A percentile compares a stretch with the other conserved stretches of the same genome.
Conservation (phyloP, 2,329 filamentous ascomycete genomes). For the Fusarium guadeloupense region DNA sequence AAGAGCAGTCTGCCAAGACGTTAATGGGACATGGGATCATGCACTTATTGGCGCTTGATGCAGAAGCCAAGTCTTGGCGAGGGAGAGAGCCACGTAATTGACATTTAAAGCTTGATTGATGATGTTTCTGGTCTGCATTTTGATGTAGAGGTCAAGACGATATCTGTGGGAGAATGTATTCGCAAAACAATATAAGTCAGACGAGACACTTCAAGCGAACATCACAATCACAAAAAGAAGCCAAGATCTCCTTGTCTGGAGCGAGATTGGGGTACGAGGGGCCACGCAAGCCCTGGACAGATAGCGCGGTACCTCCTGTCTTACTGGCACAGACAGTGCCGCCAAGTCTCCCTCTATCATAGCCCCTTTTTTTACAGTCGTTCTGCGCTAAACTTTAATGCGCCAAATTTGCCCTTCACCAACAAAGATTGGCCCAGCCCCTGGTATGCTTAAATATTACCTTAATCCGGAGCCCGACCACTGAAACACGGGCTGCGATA, state of each 20-base stretch:
- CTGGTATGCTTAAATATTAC: conserved; percentile 45
- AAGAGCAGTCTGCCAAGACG: conserved; percentile 22
- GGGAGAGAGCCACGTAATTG: conserved; percentile 32
- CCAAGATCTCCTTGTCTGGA: conserved; percentile 15
- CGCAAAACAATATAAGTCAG: not conserved
- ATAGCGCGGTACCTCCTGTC: not conserved
- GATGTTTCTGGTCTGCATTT: no score
- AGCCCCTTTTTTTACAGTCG: not conserved
- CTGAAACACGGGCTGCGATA: conserved; percentile 25
- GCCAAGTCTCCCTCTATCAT: not conserved
- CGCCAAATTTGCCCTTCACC: conserved; percentile 11
- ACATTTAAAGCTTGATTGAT: not conserved
- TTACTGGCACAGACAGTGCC: accelerated
- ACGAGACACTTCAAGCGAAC: not conserved
- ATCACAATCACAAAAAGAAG: conserved; percentile 20
- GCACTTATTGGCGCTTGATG: conserved; percentile 13
- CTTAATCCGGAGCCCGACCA: conserved; percentile 35
- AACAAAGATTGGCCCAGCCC: conserved; percentile 21
- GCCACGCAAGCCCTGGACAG: conserved; percentile 28
- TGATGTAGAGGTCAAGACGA: not conserved
- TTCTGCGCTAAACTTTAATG: conserved; percentile 40
- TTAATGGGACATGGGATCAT: conserved; percentile 19
- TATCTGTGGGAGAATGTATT: not conserved
- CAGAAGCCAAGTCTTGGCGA: conserved; percentile 26
- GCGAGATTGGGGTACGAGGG: conserved; percentile 11